A percentile compares a stretch with the other conserved stretches of the same genome.
Conservation (phyloP, 129 eudicot genomes). For the Calendula officinalis region DNA sequence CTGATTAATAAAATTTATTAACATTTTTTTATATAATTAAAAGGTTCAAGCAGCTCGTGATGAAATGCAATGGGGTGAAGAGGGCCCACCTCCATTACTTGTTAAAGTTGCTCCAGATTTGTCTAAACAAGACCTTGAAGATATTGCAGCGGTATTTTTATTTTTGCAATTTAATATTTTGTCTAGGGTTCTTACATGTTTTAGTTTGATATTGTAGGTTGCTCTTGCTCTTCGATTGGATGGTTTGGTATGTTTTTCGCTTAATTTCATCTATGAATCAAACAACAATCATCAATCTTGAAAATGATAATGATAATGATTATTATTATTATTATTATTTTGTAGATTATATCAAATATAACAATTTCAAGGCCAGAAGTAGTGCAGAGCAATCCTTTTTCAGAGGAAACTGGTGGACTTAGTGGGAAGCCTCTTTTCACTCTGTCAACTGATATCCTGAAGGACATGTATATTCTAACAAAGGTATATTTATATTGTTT, state of each 20-base stretch:
- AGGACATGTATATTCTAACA: conserved; percentile 84
- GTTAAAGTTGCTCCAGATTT: conserved; percentile 98
- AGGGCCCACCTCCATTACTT: conserved; percentile 97
- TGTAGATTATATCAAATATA: conserved; percentile 91
- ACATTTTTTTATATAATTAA: conserved; percentile 14
- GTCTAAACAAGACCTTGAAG: conserved; percentile 98
- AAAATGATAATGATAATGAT: not conserved
- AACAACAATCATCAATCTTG: conserved; percentile 16
- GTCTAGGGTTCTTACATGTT: conserved; percentile 25
- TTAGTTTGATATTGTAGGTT: conserved; percentile 50
- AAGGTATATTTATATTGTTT: conserved; percentile 48
- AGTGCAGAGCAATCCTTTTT: conserved; percentile 54
- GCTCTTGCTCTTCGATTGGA: conserved; percentile 96
- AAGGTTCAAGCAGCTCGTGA: conserved; percentile 99
- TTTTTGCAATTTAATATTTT: not conserved
- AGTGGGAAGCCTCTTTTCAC: conserved; percentile 92
- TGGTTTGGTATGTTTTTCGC: conserved; percentile 70
- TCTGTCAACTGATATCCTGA: conserved; percentile 69
- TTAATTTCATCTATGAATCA: conserved; percentile 11
- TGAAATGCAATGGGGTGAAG: conserved; percentile 99
- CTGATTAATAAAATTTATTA: not conserved
- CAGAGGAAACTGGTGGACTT: conserved; percentile 87
- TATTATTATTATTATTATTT: not conserved
- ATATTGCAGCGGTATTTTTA: conserved; percentile 80
- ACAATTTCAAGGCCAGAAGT: conserved; percentile 84